Percentiles rank a stretch among this genome's conserved stretches.
Evolutionary conservation across 129 eudicot genomes (phyloP).

Genomic region (Lonicera japonica): DNA sequence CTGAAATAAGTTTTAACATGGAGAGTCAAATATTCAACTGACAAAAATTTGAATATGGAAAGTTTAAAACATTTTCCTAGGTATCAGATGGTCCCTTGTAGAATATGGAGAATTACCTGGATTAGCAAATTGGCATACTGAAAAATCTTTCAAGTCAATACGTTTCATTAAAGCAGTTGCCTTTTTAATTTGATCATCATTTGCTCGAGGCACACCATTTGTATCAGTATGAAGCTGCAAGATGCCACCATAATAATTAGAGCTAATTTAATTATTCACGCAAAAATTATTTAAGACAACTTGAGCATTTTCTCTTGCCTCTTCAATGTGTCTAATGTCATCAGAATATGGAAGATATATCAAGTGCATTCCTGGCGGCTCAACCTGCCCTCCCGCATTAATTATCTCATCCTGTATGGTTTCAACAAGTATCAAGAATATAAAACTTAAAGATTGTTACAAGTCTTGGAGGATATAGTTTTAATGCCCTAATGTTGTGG

Average conservation of each 20-base stretch:
- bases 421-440: neutral
- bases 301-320: conserved; percentile 28
- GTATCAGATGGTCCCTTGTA: too few species aligned
- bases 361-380: conserved; percentile 99
- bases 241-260: neutral
- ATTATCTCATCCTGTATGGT: conserved; percentile 71
- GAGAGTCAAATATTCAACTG: too few species aligned
- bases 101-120: conserved; percentile 54
- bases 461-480: too few species aligned
- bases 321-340: conserved; percentile 85
- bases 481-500: too few species aligned
- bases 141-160: conserved; percentile 73
- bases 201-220: conserved; percentile 41
- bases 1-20: too few species aligned
- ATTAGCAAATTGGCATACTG: conserved; percentile 95
- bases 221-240: conserved; percentile 64
- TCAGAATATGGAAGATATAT: conserved; percentile 95
- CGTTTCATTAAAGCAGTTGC: conserved; percentile 73
- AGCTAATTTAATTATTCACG: neutral
- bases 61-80: neutral
- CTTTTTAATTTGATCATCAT: conserved; percentile 63
- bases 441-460: too few species aligned
- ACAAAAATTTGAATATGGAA: too few species aligned
- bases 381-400: conserved; percentile 79
- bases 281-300: neutral